Evolutionary conservation across 768 basidiomycete species (phyloP).

Genomic region (Russula sp.): DNA sequence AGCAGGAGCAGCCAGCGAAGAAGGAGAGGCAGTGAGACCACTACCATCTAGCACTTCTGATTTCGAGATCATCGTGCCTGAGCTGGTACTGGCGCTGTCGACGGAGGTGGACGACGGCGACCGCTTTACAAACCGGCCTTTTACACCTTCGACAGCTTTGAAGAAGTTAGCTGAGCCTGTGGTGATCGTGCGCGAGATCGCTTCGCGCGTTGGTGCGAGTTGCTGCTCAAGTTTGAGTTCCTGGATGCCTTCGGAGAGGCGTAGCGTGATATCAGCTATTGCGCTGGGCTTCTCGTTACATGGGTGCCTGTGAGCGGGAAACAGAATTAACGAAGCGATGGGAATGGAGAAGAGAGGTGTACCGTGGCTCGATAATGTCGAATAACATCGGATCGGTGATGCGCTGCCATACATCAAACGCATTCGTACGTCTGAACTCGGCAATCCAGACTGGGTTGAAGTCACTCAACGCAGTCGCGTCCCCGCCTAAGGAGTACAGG

Average conservation of each 20-base stretch:
- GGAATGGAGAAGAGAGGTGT: conserved; percentile 21
- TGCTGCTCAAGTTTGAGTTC: conserved; percentile 91
- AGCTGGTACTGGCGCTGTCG: conserved; percentile 22
- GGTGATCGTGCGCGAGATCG: conserved; percentile 67
- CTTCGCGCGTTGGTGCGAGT: conserved; percentile 89
- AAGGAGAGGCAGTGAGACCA: conserved; percentile 15
- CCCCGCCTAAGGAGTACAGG: conserved; percentile 37
- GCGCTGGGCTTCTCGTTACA: conserved; percentile 87
- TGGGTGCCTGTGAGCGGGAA: conserved; percentile 59
- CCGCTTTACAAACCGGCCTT: conserved; percentile 60
- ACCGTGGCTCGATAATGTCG: conserved; percentile 94
- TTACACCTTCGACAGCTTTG: conserved; percentile 86
- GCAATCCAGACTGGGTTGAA: conserved; percentile 87
- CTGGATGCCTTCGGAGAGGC: conserved; percentile 89
- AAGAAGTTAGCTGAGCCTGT: conserved; percentile 76
- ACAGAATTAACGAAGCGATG: neutral
- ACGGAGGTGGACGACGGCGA: conserved; percentile 24
- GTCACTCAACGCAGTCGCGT: conserved; percentile 58
- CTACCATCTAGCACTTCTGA: conserved; percentile 26
- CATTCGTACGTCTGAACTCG: conserved; percentile 83
- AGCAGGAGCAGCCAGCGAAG: neutral
- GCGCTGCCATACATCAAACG: conserved; percentile 85
- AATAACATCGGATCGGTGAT: conserved; percentile 90
- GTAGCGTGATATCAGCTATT: conserved; percentile 86
- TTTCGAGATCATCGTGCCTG: conserved; percentile 29